Evolutionary conservation across 2,329 filamentous ascomycete genomes (phyloP).

Genomic region (Ceratocystis destructans): DNA sequence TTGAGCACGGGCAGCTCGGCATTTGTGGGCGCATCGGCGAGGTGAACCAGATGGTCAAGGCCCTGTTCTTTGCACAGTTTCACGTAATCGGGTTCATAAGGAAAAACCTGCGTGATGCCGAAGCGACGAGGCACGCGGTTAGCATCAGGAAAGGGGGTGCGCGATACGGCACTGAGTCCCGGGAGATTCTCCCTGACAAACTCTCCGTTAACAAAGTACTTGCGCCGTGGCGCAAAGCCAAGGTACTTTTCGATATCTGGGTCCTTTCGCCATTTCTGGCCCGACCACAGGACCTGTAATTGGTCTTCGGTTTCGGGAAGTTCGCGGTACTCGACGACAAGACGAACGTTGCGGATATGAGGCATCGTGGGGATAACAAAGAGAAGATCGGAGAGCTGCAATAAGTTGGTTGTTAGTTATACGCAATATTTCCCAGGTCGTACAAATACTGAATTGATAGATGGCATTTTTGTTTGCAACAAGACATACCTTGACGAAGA

Average conservation of each 20-base stretch:
- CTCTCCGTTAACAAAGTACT: constrained; percentile 44
- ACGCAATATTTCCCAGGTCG: neutral
- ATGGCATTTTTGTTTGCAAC: neutral
- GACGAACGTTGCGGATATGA: constrained; percentile 42
- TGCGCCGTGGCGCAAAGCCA: constrained; percentile 42
- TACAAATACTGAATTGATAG: neutral
- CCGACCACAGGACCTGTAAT: constrained; percentile 29
- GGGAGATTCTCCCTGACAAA: constrained; percentile 40
- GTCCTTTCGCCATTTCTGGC: constrained; percentile 46
- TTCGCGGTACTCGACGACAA: constrained; percentile 48
- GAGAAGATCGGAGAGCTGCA: constrained; percentile 48
- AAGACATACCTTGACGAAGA: constrained; percentile 48
- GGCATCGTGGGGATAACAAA: constrained; percentile 42
- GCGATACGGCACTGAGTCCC: constrained; percentile 35
- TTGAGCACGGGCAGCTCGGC: constrained; percentile 1
- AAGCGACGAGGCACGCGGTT: constrained; percentile 39
- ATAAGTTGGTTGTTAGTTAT: neutral
- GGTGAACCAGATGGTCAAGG: constrained; percentile 38
- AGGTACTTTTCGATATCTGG: constrained; percentile 39
- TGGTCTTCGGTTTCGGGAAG: constrained; percentile 38
- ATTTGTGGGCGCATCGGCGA: neutral
- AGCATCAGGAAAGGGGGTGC: constrained; percentile 39
- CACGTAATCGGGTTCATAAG: constrained; percentile 44
- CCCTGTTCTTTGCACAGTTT: constrained; percentile 43
- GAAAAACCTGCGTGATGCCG: constrained; percentile 38